Conservation (phyloP, 768 basidiomycete species). For the Tephrocybe sp. region DNA sequence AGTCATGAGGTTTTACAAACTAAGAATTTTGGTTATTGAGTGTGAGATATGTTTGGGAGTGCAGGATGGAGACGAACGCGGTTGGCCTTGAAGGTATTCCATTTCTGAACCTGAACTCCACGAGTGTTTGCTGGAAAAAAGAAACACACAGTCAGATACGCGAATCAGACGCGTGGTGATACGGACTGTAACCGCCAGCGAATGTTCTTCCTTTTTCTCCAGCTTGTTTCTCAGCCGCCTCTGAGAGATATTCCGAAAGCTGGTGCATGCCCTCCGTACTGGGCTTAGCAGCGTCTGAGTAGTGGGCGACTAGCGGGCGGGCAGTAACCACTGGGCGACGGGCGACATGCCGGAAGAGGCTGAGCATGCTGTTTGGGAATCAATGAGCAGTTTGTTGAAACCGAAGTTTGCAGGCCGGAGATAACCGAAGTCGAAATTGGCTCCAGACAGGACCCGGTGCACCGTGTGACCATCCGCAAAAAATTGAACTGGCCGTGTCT, state of each 20-base stretch:
- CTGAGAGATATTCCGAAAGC: too few species aligned
- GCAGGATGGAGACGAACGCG: slow-evolving; percentile 16
- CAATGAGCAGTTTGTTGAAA: neutral
- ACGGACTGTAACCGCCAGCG: neutral
- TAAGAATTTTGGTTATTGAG: slow-evolving; percentile 4
- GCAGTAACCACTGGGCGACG: slow-evolving; percentile 7
- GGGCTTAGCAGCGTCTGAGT: neutral
- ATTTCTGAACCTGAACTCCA: slow-evolving; percentile 6
- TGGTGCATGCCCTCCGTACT: neutral
- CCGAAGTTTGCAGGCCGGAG: slow-evolving; percentile 2
- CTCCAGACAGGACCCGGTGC: slow-evolving; percentile 18
- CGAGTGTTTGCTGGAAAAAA: neutral
- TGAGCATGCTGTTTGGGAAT: slow-evolving; percentile 14
- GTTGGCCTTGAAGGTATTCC: slow-evolving; percentile 22
- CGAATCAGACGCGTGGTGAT: neutral
- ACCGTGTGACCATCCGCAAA: slow-evolving; percentile 18
- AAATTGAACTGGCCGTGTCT: slow-evolving; percentile 8
- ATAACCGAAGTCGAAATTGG: slow-evolving; percentile 10
- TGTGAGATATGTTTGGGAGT: neutral
- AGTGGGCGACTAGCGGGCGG: slow-evolving; percentile 7
- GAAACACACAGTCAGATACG: slow-evolving; percentile 7
- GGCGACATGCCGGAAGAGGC: slow-evolving; percentile 14
- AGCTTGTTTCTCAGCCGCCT: neutral
- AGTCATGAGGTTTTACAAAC: slow-evolving; percentile 24
- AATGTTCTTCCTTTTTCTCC: neutral